Evolutionary conservation across 2,329 filamentous ascomycete genomes (phyloP), one percentile per base, ranked within the genome.

Genomic region (Fusarium tuaranense): DNA sequence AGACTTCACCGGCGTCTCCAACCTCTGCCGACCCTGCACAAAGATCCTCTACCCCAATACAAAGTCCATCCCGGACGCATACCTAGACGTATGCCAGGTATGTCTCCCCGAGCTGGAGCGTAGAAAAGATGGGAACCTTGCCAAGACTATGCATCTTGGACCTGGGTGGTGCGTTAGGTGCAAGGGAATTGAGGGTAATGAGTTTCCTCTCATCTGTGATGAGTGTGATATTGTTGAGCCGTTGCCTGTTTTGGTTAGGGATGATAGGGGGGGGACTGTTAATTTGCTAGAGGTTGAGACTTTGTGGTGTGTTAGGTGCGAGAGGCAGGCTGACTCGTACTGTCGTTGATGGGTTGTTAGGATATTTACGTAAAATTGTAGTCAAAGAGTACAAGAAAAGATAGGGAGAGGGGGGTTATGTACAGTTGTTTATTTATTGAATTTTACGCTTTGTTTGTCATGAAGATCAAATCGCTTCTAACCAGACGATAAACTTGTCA

Each of bases 301-400:
- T 3, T 20, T 78, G 10, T 78, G 77, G 77, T 78, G 77, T n/a
- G 44, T 63, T 12, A 34, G 20, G 3, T 78, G 77, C 22, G 39
- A 10, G 0, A 72, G 70, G 0, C 12, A 30, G 2, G 77, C 70
- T 2, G 75, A 74, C 0, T 76, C 68, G 0, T 74, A 55, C 12
- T 55, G 51, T 32, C 27, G 51, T n/a, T 13, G 12, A 12, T 30
- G 48, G 14, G 10, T 48, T 9, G 16, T 9, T 48, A 2, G 22
- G 13, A 13, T 46, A 22, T 36, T 36, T 36, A 46, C 22, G 7
- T 27, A 48, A 22, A 48, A 27, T 48, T 18, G 22, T 6, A 48
- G 8, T 30, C 27, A 9, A 9, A 9, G 18, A 51, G 9, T 27
- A 27, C 3, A 18, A 27, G 44, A 18, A 48, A 18, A 7, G 2